A percentile compares a stretch with the other conserved stretches of the same genome.
phyloP scores from a whole-genome alignment of 23 red algal species.

The Agarophyton chilense region DNA sequence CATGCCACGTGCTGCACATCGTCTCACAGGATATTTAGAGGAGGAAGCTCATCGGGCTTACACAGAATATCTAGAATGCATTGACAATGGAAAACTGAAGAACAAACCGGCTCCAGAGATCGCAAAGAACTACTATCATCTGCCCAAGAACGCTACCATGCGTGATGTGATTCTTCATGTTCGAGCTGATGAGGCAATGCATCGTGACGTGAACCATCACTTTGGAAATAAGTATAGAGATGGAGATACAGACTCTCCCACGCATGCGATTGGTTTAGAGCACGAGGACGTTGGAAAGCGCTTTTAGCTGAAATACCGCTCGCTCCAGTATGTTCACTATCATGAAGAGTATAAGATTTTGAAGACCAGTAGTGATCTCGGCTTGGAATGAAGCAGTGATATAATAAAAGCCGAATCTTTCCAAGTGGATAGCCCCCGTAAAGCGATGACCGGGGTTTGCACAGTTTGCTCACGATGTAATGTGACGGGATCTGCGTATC shows the following conservation, averaged over 20 bases:
- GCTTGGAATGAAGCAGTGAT: too few species aligned
- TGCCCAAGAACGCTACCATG: conserved; percentile 73
- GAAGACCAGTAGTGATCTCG: background rate
- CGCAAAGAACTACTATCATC: conserved; percentile 89
- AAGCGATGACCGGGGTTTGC: too few species aligned
- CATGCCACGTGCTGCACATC: conserved; percentile 79
- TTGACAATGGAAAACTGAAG: conserved; percentile 84
- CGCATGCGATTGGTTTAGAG: background rate
- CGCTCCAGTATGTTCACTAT: background rate
- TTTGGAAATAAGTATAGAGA: conserved; percentile 61
- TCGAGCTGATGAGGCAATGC: conserved; percentile 88
- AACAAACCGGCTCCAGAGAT: conserved; percentile 91
- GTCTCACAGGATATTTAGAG: conserved; percentile 95
- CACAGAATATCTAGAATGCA: conserved; percentile 84
- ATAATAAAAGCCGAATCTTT: too few species aligned
- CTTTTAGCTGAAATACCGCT: background rate
- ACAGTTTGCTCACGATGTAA: too few species aligned
- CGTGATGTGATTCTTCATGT: conserved; percentile 94
- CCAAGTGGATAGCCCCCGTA: too few species aligned
- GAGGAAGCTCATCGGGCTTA: conserved; percentile 94
- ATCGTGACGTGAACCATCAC: conserved; percentile 71
- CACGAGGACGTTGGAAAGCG: background rate
- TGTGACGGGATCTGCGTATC: too few species aligned
- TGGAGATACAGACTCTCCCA: conserved; percentile 36
- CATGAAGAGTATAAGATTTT: background rate